Percentiles rank a stretch among this genome's conserved stretches.
These are phyloP conservation scores for Elsinoe fawcettii DNA, from an alignment of 2,329 filamentous ascomycete species.

Conservation along the genomic window DNA sequence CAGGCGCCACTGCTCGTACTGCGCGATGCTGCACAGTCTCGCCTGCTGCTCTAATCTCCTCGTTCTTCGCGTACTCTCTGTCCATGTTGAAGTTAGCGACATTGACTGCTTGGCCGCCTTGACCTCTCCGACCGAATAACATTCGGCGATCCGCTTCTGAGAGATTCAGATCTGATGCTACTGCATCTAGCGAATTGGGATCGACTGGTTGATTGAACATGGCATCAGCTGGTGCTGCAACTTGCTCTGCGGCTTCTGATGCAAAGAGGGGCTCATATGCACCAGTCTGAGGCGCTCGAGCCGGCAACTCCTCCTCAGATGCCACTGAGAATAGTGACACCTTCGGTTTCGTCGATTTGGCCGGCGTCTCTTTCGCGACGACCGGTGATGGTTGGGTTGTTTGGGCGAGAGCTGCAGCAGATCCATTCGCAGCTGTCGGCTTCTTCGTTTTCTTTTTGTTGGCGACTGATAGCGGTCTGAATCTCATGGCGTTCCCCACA, in stretches of 20 bases:
- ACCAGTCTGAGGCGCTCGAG: constrained; percentile 19
- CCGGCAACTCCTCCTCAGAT: constrained; percentile 27
- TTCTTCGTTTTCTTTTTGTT: constrained; percentile 56
- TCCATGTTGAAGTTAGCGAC: constrained; percentile 86
- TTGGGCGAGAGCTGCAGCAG: constrained; percentile 20
- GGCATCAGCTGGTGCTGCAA: constrained; percentile 16
- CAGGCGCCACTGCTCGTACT: constrained; percentile 71
- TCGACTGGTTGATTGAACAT: constrained; percentile 12
- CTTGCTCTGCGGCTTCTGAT: constrained; percentile 4
- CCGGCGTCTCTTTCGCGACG: constrained; percentile 21
- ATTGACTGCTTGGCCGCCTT: constrained; percentile 47
- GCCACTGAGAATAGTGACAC: constrained; percentile 63
- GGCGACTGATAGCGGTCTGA: constrained; percentile 78
- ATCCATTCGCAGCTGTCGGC: constrained; percentile 27
- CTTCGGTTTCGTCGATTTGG: constrained; percentile 45
- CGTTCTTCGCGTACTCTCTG: constrained; percentile 77
- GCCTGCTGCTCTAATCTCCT: constrained; percentile 61
- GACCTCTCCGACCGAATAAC: constrained; percentile 63
- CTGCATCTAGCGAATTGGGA: constrained; percentile 55
- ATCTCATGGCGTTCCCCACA: constrained; percentile 74
- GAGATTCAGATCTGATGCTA: constrained; percentile 72
- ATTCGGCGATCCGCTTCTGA: constrained; percentile 70
- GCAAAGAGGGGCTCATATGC: constrained; percentile 34
- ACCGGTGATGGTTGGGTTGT: constrained; percentile 16
- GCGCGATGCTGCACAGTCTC: constrained; percentile 68